Evolutionary conservation across 371 early-diverging fungal species (phyloP).

Genomic region (Rhizopus arrhizus): DNA sequence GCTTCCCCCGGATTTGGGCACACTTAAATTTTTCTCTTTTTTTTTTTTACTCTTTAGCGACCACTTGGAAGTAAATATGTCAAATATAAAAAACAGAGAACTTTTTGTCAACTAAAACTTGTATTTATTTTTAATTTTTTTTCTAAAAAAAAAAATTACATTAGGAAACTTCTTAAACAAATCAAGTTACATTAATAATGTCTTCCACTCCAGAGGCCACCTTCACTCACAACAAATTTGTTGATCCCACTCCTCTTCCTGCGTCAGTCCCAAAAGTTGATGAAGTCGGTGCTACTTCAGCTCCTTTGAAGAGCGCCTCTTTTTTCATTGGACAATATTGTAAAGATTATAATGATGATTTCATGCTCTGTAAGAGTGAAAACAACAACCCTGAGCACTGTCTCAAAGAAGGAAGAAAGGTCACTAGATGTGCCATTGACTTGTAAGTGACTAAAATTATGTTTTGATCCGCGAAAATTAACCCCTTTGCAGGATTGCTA

Average conservation of each 20-base stretch:
- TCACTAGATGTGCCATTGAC: constrained; percentile 93
- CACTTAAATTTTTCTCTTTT: constrained; percentile 2
- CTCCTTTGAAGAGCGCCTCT: constrained; percentile 91
- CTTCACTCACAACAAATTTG: constrained; percentile 52
- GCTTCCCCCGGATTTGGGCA: constrained; percentile 5
- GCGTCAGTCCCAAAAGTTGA: constrained; percentile 71
- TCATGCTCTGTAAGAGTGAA: constrained; percentile 94
- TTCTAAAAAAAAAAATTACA: background rate
- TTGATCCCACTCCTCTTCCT: constrained; percentile 80
- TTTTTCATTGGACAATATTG: constrained; percentile 90
- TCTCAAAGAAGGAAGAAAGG: constrained; percentile 91
- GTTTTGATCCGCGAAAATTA: background rate
- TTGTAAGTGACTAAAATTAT: constrained; percentile 60
- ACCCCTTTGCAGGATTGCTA: constrained; percentile 62
- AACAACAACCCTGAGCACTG: constrained; percentile 89
- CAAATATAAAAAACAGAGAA: constrained; percentile 1
- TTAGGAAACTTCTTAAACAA: background rate
- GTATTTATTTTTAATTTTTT: background rate
- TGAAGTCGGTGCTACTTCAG: constrained; percentile 90
- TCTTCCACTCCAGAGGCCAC: constrained; percentile 34
- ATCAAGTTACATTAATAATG: constrained; percentile 27
- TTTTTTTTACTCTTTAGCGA: background rate
- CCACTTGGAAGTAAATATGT: background rate
- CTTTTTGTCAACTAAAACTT: background rate
- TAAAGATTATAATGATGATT: constrained; percentile 93